A percentile compares a stretch with the other conserved stretches of the same genome.
Conservation (phyloP, 1,284 basidiomycete species). For the Schizopora paradoxa region DNA sequence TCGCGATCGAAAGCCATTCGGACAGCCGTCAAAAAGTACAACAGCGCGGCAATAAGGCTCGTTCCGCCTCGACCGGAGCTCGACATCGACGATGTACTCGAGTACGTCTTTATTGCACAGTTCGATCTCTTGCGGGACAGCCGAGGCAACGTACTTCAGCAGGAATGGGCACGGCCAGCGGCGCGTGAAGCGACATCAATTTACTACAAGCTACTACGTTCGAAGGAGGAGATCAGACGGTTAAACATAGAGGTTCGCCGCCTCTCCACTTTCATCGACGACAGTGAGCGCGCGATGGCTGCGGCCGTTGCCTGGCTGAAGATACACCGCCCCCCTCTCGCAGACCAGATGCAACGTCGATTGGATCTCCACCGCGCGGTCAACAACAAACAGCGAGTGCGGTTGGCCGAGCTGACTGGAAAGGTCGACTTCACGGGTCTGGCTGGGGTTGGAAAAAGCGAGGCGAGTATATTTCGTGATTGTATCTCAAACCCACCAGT, state of each 20-base stretch:
- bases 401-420: not conserved
- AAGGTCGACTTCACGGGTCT: not conserved
- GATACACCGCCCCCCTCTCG: not conserved
- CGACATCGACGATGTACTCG: slow-evolving; percentile 26
- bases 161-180: slow-evolving; percentile 27
- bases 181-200: slow-evolving; percentile 25
- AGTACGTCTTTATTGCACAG: slow-evolving; percentile 32
- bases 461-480: not conserved
- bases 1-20: slow-evolving; percentile 24
- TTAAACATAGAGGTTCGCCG: slow-evolving; percentile 29
- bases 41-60: slow-evolving; percentile 23
- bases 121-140: slow-evolving; percentile 32
- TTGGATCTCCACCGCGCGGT: not conserved
- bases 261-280: slow-evolving; percentile 24
- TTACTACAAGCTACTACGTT: slow-evolving; percentile 26
- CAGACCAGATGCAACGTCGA: not conserved
- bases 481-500: no score
- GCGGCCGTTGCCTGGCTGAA: not conserved
- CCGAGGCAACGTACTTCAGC: slow-evolving; percentile 25
- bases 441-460: not conserved
- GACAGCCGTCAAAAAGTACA: slow-evolving; percentile 25
- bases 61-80: slow-evolving; percentile 25
- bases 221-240: slow-evolving; percentile 29
- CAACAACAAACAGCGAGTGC: not conserved
- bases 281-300: slow-evolving; percentile 18